Percentiles rank a stretch among this genome's conserved stretches.
These are phyloP conservation scores for Coemansia sp. DNA, from an alignment of 192 early-diverging fungal genomes.

Conservation along the genomic window DNA sequence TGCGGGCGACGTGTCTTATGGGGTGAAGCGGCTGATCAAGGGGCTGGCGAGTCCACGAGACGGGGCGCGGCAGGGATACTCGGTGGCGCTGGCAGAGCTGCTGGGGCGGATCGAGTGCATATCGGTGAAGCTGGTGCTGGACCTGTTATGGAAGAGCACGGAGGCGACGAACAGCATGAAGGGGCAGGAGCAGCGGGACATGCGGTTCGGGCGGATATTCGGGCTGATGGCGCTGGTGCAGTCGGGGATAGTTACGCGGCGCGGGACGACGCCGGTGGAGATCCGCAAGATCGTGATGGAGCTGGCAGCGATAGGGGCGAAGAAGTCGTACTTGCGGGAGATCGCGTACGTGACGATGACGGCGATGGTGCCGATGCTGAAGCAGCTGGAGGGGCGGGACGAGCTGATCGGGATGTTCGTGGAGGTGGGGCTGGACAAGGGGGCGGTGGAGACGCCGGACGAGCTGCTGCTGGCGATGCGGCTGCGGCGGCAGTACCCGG, in stretches of 20 bases:
- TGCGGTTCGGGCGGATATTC: conserved; percentile 89
- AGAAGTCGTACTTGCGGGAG: conserved; percentile 82
- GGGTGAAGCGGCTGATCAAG: conserved; percentile 78
- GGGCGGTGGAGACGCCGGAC: conserved; percentile 45
- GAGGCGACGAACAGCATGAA: conserved; percentile 61
- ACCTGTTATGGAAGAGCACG: conserved; percentile 67
- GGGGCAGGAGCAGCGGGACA: conserved; percentile 86
- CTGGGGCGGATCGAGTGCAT: conserved; percentile 45
- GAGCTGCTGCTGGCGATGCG: conserved; percentile 47
- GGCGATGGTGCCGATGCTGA: conserved; percentile 41
- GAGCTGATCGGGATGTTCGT: conserved; percentile 46
- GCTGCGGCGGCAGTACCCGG: conserved; percentile 32
- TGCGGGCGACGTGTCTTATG: conserved; percentile 83
- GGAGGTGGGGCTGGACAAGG: conserved; percentile 43
- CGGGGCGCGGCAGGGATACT: conserved; percentile 92
- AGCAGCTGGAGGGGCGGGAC: conserved; percentile 14
- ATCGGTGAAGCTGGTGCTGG: conserved; percentile 64
- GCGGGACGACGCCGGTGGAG: conserved; percentile 66
- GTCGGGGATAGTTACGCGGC: conserved; percentile 69
- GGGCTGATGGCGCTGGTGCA: conserved; percentile 78
- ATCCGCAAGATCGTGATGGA: conserved; percentile 65
- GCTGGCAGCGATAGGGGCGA: conserved; percentile 64
- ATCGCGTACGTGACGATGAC: conserved; percentile 69
- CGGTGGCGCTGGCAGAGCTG: conserved; percentile 88
- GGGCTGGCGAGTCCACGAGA: conserved; percentile 84